Base-by-base conservation (phyloP, 768 basidiomycete genomes). In the Gymnopilus dilepis region DNA sequence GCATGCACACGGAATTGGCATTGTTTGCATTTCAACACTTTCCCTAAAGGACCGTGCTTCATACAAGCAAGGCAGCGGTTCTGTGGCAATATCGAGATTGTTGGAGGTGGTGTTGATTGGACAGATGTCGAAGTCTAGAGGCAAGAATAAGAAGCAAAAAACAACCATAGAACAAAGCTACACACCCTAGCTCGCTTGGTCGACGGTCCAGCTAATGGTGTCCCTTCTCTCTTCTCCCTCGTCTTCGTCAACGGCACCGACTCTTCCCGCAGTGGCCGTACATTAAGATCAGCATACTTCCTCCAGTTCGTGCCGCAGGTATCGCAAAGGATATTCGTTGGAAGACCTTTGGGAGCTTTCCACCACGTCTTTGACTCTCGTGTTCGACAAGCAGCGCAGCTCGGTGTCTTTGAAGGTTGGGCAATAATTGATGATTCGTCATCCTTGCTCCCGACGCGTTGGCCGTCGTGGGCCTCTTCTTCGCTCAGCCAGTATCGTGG, bases 221-320 rank as follows among this genome's bases (percentile, higher is more conserved):
- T 78, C 72, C 88, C 92, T 59, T 87, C 80, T 38, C 91, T 82
- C 74, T 94, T 94, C 50, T 85, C 79, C 43, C 83, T 83, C 34
- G 78, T 82, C 64, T 91, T 91, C 28, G 77, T 74, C 1, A 78
- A 70, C 0, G 83, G 77, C 1, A 83, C 68, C 0, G 83, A 78
- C 47, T 92, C 91, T 59, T 94, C 91, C 28, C 91, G 84, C 19
- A 87, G 60, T 8, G 88, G 87, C 41, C 91, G 81, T 24, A 91
- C 87, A 66, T 89, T 92, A 51, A 95, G 79, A 66, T 96, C 94
- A 0, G 93, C 95, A 72, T 97, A 97, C 75, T 96, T 97, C 67
- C 95, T 82, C 90, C 94, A 97, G 65, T 90, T 91, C 45, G 86
- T 84, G 12, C 95, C 95, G 69, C 95, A 97, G 28, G 74, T 81